Percentiles rank a stretch among this genome's conserved stretches.
These are phyloP conservation scores for Leptographium procerum DNA, from an alignment of 2,329 filamentous ascomycete species.

Conservation along the genomic window DNA sequence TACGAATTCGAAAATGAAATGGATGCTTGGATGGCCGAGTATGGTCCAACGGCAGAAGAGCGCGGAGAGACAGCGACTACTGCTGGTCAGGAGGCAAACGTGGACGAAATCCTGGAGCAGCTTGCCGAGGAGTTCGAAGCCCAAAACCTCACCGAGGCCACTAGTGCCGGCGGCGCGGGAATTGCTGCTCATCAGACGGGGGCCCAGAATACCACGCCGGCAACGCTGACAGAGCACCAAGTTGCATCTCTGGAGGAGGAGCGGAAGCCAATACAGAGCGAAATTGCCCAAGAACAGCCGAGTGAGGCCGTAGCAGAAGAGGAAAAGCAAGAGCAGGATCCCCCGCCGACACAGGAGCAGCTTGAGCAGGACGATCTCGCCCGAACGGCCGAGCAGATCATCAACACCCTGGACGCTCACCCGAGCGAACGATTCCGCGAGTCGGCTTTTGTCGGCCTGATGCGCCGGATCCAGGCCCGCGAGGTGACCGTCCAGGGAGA, in stretches of 20 bases:
- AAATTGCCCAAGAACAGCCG: background rate
- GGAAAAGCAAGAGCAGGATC: background rate
- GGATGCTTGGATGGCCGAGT: slow-evolving; percentile 20
- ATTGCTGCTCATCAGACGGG: background rate
- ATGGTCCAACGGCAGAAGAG: slow-evolving; percentile 16
- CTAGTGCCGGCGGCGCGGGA: background rate
- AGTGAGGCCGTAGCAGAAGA: background rate
- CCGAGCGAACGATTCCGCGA: slow-evolving; percentile 65
- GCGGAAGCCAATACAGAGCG: background rate
- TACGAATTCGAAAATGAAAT: slow-evolving; percentile 17
- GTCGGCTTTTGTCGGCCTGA: slow-evolving; percentile 64
- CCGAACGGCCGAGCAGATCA: slow-evolving; percentile 56
- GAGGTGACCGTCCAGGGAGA: slow-evolving; percentile 62
- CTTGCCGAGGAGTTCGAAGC: slow-evolving; percentile 12
- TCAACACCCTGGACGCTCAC: slow-evolving; percentile 58
- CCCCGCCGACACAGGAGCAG: slow-evolving; percentile 12
- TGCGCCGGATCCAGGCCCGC: slow-evolving; percentile 61
- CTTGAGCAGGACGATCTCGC: slow-evolving; percentile 50
- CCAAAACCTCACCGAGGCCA: background rate
- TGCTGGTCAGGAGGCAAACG: slow-evolving; percentile 8
- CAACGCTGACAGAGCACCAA: background rate
- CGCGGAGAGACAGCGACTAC: background rate
- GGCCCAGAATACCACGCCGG: background rate
- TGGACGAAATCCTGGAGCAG: slow-evolving; percentile 16
- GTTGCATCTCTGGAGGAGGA: background rate